A percentile compares a stretch with the other conserved stretches of the same genome.
Evolutionary conservation across 495 filamentous ascomycete genomes (phyloP).

Genomic region (Penicillium maclennaniae): DNA sequence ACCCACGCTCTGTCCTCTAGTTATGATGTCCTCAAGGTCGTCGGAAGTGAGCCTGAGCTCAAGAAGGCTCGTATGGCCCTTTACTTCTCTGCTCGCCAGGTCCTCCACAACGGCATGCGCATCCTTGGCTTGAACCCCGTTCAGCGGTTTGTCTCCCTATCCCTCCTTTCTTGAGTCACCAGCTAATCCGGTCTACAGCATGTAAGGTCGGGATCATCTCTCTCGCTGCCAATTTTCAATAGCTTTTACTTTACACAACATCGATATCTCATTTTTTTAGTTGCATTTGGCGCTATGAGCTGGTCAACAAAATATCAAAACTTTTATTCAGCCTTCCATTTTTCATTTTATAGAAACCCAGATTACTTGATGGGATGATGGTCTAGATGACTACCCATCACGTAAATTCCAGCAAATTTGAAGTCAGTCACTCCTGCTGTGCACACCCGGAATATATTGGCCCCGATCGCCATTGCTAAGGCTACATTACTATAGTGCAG

Average conservation of each 20-base stretch:
- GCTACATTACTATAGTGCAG: no score
- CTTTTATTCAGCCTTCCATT: not conserved
- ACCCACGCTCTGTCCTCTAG: constrained; percentile 78
- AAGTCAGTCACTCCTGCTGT: no score
- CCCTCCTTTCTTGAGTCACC: not conserved
- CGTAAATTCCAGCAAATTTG: no score
- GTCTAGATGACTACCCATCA: no score
- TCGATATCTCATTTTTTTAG: constrained; percentile 7
- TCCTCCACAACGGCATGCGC: constrained; percentile 80
- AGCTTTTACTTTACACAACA: constrained; percentile 2
- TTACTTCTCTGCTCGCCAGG: constrained; percentile 73
- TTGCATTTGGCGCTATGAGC: constrained; percentile 22
- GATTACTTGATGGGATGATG: no score
- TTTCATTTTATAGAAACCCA: no score
- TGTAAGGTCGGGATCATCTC: constrained; percentile 10
- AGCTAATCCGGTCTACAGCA: constrained; percentile 13
- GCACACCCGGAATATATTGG: no score
- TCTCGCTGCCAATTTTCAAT: not conserved
- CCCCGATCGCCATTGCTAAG: no score
- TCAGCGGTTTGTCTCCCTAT: constrained; percentile 44
- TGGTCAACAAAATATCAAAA: constrained; percentile 15
- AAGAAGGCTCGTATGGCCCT: constrained; percentile 78
- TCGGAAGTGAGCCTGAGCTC: constrained; percentile 66
- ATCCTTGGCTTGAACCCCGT: constrained; percentile 77
- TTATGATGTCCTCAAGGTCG: constrained; percentile 77